phyloP scores from a whole-genome alignment of 768 basidiomycete species.

The Kondoa malvinella region DNA sequence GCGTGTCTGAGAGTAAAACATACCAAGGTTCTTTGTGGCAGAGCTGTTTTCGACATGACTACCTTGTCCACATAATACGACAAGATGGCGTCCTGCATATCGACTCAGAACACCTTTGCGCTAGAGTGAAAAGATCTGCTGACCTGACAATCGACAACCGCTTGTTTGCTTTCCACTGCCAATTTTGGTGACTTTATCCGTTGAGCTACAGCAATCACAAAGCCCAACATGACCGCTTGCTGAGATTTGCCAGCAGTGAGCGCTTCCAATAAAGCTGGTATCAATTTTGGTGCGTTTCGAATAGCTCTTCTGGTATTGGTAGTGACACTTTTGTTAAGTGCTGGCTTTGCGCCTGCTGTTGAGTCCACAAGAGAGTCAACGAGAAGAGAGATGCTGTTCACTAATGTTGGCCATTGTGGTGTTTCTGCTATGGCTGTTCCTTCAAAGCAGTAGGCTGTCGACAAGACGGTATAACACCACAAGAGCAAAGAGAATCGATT shows the following conservation, averaged over 20 bases:
- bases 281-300: not conserved
- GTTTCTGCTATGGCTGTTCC: not conserved
- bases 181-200: not conserved
- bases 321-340: not conserved
- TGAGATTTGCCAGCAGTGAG: not conserved
- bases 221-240: not conserved
- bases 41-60: constrained; percentile 48
- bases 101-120: too few relatives aligned
- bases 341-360: constrained; percentile 9
- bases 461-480: not conserved
- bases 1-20: constrained; percentile 1
- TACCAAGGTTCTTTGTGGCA: constrained; percentile 45
- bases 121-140: too few relatives aligned
- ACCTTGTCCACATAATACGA: constrained; percentile 45
- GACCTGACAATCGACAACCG: too few relatives aligned
- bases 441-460: not conserved
- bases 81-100: constrained; percentile 38
- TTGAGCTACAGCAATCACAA: not conserved
- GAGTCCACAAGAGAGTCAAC: constrained; percentile 5
- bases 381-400: not conserved
- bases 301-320: not conserved
- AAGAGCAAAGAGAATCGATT: not conserved
- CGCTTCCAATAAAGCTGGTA: not conserved
- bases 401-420: not conserved
- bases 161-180: not conserved